Base-by-base conservation (phyloP, 495 filamentous ascomycete genomes). In the Thermochaetoides thermophila region DNA sequence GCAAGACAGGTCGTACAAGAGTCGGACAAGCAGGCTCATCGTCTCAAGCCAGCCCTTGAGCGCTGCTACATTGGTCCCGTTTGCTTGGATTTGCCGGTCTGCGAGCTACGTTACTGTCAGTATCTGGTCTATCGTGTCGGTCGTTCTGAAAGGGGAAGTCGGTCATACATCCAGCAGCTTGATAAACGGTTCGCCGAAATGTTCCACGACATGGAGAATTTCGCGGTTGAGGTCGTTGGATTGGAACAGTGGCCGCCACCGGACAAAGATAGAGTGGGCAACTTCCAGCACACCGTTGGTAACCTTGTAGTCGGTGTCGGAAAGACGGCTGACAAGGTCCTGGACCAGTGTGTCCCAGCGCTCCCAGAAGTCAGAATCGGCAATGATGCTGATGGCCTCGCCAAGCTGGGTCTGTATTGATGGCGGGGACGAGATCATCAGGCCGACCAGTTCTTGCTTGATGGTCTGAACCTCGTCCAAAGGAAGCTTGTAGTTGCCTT, bases 231-330 rank as follows among this genome's bases (percentile, higher is more conserved):
- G 70, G 7, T 73, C 79, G 52, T 96, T 84, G 27, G 85, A 92
- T 25, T 80, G 71, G 58, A 87, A 94, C 8, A 96, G 64, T 14
- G 89, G 91, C 34, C 85, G 70, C 91, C 91, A 99, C 39, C 89
- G 67, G 57, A 78, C 82, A 66, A 96, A 99, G 45, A 99, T 95
- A 4, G 87, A 93, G 58, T 99, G 91, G 27, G 91, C 91, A 26
- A 99, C 91, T 57, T 87, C 81, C 36, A 99, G 63, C 8, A 99
- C 85, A 39, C 91, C 91, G 51, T 84, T 86, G 55, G 94, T 96
- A 46, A 77, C 66, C 40, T 72, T 69, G 37, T 73, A 69, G 50
- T 95, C 79, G 38, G 75, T 71, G 5, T 73, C 67, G 9, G 81
- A 79, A 13, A 96, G 67, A 26, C 85, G 78, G 12, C 78, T 81